phyloP scores from a whole-genome alignment of 176 grass and related monocot species.

The Alloteropsis semialata region DNA sequence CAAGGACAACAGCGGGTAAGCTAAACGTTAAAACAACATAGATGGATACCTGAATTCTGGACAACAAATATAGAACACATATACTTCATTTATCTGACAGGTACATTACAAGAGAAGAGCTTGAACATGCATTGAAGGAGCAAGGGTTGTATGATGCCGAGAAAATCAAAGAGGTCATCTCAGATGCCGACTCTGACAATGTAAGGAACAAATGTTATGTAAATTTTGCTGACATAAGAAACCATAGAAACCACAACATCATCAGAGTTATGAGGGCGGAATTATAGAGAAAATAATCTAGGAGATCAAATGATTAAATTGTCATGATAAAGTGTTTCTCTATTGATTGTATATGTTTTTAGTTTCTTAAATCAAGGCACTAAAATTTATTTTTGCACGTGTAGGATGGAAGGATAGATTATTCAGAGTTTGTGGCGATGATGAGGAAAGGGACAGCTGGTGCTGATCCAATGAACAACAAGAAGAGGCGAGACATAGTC shows the following conservation, averaged over 20 bases:
- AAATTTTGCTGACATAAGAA: background rate
- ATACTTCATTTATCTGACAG: constrained; percentile 15
- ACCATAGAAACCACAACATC: background rate
- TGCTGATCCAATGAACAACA: constrained; percentile 23
- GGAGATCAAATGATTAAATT: background rate
- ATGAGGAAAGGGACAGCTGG: constrained; percentile 48
- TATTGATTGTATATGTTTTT: constrained; percentile 4
- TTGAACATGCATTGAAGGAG: constrained; percentile 58
- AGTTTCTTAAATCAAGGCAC: background rate
- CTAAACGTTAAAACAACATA: background rate
- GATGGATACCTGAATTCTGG: background rate
- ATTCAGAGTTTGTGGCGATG: constrained; percentile 54
- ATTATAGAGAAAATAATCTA: background rate
- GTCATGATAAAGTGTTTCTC: background rate
- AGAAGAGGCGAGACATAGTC: constrained; percentile 43
- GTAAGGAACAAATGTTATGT: constrained; percentile 35
- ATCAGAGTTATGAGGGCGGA: background rate
- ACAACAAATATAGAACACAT: background rate
- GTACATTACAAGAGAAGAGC: constrained; percentile 62
- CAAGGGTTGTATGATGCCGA: constrained; percentile 47
- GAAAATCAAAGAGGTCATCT: constrained; percentile 57
- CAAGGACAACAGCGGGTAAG: constrained; percentile 75
- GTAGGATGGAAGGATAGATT: constrained; percentile 80
- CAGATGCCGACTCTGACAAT: constrained; percentile 50
- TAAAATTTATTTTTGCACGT: background rate